Percentiles rank a stretch among this genome's conserved stretches.
These are phyloP conservation scores for Balakata baccata DNA, from an alignment of 345 rosid genomes.

Conservation along the genomic window DNA sequence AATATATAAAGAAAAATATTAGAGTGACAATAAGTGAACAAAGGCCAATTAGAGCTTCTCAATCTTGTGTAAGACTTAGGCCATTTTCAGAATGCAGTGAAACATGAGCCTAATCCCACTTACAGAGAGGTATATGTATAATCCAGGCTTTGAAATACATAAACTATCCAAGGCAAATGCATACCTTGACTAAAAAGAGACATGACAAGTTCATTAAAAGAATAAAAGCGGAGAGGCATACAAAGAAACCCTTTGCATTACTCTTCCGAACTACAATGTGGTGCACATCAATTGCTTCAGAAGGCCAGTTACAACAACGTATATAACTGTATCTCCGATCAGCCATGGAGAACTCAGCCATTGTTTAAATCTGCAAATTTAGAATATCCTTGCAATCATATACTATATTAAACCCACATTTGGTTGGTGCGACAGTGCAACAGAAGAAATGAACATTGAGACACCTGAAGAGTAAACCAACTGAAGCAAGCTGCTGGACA, in stretches of 20 bases:
- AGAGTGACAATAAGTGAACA: neutral
- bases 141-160: neutral
- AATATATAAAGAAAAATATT: neutral
- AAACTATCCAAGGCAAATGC: neutral
- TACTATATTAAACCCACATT: neutral
- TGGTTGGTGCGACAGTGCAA: neutral
- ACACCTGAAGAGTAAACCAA: too few relatives aligned
- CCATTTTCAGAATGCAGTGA: neutral
- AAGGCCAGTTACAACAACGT: constrained; percentile 39
- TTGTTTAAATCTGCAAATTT: constrained; percentile 8
- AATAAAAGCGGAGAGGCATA: constrained; percentile 32
- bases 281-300: constrained; percentile 54
- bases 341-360: constrained; percentile 41
- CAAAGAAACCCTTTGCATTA: constrained; percentile 27
- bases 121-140: neutral
- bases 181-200: constrained; percentile 49
- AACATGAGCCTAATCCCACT: neutral
- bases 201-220: constrained; percentile 34
- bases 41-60: neutral
- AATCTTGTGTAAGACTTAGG: neutral
- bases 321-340: constrained; percentile 43
- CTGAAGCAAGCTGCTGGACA: too few relatives aligned
- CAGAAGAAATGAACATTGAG: neutral
- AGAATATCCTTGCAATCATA: neutral
- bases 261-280: constrained; percentile 50